Percentiles rank a stretch among this genome's conserved stretches.
phyloP scores from a whole-genome alignment of 2,329 filamentous ascomycete genomes.

The Bipolaris zeicola region DNA sequence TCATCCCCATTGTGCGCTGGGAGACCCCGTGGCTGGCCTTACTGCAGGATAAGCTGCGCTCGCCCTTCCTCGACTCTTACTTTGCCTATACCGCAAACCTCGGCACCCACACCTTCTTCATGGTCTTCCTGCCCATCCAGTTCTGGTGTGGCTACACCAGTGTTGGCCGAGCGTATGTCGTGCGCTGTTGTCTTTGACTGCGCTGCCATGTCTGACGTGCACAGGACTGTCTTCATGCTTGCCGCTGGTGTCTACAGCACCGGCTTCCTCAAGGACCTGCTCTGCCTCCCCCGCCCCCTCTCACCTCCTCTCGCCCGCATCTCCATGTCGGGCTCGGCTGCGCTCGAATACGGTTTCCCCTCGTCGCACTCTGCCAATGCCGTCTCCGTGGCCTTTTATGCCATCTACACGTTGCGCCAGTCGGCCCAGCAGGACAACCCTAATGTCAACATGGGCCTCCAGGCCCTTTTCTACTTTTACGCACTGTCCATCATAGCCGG shows the following conservation, averaged over 20 bases:
- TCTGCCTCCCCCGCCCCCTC: slow-evolving; percentile 87
- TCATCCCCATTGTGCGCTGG: slow-evolving; percentile 87
- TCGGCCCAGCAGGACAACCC: slow-evolving; percentile 67
- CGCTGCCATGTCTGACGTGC: slow-evolving; percentile 25
- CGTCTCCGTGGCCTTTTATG: slow-evolving; percentile 89
- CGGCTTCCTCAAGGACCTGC: slow-evolving; percentile 91
- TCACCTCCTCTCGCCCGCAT: slow-evolving; percentile 92
- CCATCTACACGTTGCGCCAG: slow-evolving; percentile 70
- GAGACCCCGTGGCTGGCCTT: slow-evolving; percentile 93
- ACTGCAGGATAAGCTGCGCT: slow-evolving; percentile 79
- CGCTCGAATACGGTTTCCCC: slow-evolving; percentile 95
- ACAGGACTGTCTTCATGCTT: slow-evolving; percentile 61
- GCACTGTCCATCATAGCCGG: slow-evolving; percentile 88
- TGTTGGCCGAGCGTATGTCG: slow-evolving; percentile 81
- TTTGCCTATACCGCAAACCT: slow-evolving; percentile 97
- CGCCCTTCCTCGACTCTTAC: slow-evolving; percentile 88
- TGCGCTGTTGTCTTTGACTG: slow-evolving; percentile 8
- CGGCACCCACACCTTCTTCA: slow-evolving; percentile 98
- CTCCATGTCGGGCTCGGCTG: slow-evolving; percentile 95
- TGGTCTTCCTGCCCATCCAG: slow-evolving; percentile 89
- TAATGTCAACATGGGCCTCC: slow-evolving; percentile 65
- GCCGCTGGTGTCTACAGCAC: slow-evolving; percentile 71
- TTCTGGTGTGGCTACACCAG: slow-evolving; percentile 94
- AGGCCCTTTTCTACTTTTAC: slow-evolving; percentile 79
- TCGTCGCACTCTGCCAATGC: slow-evolving; percentile 98